Evolutionary conservation across 257 asterid genomes (phyloP).

Genomic region (Rubia yunnanensis): DNA sequence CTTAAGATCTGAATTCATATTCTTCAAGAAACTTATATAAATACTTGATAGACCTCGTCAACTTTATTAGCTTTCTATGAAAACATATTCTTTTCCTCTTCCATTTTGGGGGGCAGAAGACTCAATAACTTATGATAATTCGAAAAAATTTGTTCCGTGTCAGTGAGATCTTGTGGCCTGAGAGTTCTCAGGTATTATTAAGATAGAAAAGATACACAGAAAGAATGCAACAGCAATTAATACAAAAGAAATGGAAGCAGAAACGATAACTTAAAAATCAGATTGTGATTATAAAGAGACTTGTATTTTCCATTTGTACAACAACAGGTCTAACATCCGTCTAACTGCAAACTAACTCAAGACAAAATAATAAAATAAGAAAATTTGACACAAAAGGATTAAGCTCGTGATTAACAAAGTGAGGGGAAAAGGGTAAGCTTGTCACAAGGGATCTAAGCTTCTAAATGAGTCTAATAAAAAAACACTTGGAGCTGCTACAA

Average conservation of each 20-base stretch:
- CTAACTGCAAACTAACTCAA: neutral
- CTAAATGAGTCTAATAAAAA: conserved; percentile 3
- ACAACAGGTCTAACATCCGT: neutral
- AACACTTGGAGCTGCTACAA: conserved; percentile 72
- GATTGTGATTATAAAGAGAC: neutral
- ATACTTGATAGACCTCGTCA: neutral
- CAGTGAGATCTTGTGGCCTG: neutral
- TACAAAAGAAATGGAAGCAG: neutral
- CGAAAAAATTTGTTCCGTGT: too few species aligned
- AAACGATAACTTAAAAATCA: too few species aligned
- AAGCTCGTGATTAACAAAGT: too few species aligned
- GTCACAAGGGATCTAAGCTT: too few species aligned
- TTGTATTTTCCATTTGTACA: neutral
- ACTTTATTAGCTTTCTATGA: neutral
- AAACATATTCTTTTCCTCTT: neutral
- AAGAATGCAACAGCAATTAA: neutral
- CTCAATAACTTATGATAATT: too few species aligned
- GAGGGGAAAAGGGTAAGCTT: neutral
- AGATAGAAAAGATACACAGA: too few species aligned
- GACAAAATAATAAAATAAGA: neutral
- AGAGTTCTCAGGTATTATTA: neutral
- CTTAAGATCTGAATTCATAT: too few species aligned
- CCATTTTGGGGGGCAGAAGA: too few species aligned
- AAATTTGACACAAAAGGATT: neutral
- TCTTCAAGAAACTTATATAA: too few species aligned